Evolutionary conservation across 768 basidiomycete genomes (phyloP).

Genomic region (Tephrocybe rancida): DNA sequence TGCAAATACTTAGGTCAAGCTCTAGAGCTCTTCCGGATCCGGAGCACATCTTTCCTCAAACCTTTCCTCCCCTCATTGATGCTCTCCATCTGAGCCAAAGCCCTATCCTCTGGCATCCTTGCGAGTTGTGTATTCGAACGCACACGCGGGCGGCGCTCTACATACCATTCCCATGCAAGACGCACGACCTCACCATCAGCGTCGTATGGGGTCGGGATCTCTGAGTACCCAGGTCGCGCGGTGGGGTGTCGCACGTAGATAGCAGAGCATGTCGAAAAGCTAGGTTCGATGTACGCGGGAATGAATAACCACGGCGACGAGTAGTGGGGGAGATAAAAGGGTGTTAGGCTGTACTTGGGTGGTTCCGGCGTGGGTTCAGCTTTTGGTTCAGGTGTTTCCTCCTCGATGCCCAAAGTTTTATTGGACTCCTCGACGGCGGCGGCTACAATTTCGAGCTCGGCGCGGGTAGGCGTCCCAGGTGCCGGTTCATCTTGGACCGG

Average conservation of each 20-base stretch:
- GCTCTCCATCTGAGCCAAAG: slow-evolving; percentile 35
- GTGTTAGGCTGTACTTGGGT: slow-evolving; percentile 45
- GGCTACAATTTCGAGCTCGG: slow-evolving; percentile 4
- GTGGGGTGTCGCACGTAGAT: slow-evolving; percentile 96
- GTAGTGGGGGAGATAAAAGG: slow-evolving; percentile 85
- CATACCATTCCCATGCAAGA: slow-evolving; percentile 96
- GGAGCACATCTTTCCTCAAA: slow-evolving; percentile 24
- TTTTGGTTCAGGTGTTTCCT: background rate
- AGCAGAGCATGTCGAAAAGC: slow-evolving; percentile 86
- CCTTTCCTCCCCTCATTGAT: slow-evolving; percentile 25
- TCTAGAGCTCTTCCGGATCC: background rate
- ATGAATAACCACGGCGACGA: slow-evolving; percentile 93
- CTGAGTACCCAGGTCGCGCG: slow-evolving; percentile 92
- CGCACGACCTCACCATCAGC: slow-evolving; percentile 93
- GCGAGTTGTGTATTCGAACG: slow-evolving; percentile 64
- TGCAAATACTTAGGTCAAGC: background rate
- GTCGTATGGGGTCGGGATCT: slow-evolving; percentile 94
- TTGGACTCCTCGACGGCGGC: background rate
- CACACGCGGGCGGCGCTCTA: slow-evolving; percentile 66
- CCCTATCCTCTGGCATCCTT: slow-evolving; percentile 69
- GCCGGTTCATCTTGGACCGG: background rate
- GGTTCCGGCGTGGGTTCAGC: slow-evolving; percentile 2
- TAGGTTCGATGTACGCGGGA: slow-evolving; percentile 86
- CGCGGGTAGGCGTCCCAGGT: slow-evolving; percentile 3
- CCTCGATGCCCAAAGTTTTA: slow-evolving; percentile 3